Evolutionary conservation across 116 monocot species (phyloP).

Genomic region (Zostera marina): DNA sequence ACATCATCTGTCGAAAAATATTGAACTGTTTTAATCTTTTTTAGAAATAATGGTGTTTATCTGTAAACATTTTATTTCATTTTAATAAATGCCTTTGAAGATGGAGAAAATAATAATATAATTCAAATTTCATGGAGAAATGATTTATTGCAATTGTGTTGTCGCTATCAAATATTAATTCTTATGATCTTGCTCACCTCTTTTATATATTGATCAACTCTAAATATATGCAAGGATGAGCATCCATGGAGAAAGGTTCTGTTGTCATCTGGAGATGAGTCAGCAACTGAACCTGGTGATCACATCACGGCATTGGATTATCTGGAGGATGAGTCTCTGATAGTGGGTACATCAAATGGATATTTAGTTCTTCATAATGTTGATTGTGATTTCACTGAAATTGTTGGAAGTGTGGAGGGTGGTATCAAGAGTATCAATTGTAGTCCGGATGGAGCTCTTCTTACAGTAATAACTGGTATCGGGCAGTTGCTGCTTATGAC

Average conservation of each 20-base stretch:
- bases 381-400: slow-evolving; percentile 37
- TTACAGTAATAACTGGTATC: slow-evolving; percentile 63
- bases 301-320: slow-evolving; percentile 61
- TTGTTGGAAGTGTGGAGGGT: slow-evolving; percentile 87
- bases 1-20: too few relatives aligned
- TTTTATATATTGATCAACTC: not conserved
- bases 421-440: slow-evolving; percentile 56
- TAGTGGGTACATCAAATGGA: slow-evolving; percentile 60
- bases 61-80: too few relatives aligned
- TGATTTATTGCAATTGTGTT: not conserved
- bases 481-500: slow-evolving; percentile 81
- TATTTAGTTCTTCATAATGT: slow-evolving; percentile 40
- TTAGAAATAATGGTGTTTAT: too few relatives aligned
- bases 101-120: not conserved
- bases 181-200: not conserved
- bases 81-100: too few relatives aligned
- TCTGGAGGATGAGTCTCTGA: slow-evolving; percentile 80
- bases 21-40: too few relatives aligned
- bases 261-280: slow-evolving; percentile 15
- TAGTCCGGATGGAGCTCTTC: slow-evolving; percentile 88
- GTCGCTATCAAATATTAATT: not conserved
- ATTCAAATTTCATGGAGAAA: not conserved
- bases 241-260: slow-evolving; percentile 27
- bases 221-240: slow-evolving; percentile 18
- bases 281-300: slow-evolving; percentile 34